These are phyloP conservation scores for Galeopsis tetrahit DNA, from an alignment of 257 asterid genomes.

Conservation along the genomic window DNA sequence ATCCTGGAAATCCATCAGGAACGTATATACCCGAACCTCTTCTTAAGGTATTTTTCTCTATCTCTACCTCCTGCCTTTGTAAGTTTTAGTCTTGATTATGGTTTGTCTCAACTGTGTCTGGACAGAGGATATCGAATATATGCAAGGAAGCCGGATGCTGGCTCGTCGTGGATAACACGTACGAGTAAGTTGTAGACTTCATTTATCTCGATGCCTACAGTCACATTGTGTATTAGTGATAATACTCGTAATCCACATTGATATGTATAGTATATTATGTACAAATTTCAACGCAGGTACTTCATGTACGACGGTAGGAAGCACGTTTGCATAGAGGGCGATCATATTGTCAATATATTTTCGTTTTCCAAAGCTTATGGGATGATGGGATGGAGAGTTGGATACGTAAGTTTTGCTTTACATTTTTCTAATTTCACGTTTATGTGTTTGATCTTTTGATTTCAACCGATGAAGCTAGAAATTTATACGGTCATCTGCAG, in stretches of 20 bases:
- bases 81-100: not conserved
- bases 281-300: constrained; percentile 60
- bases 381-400: constrained; percentile 99
- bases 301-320: constrained; percentile 95
- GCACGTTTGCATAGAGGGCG: constrained; percentile 74
- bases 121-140: constrained; percentile 83
- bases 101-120: constrained; percentile 17
- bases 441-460: not conserved
- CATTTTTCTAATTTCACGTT: not conserved
- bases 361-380: constrained; percentile 99
- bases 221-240: not conserved
- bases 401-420: constrained; percentile 69
- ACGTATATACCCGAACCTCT: constrained; percentile 91
- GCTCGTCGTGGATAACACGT: constrained; percentile 94
- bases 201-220: not conserved
- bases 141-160: constrained; percentile 90
- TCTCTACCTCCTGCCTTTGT: not conserved
- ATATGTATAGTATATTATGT: not conserved
- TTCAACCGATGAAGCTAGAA: not conserved
- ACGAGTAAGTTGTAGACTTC: constrained; percentile 64
- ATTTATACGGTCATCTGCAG: constrained; percentile 38
- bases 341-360: constrained; percentile 84
- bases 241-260: not conserved
- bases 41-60: constrained; percentile 66
- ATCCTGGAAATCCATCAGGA: constrained; percentile 99